Percentiles rank a stretch among this genome's conserved stretches.
Evolutionary conservation across 2,329 filamentous ascomycete species (phyloP).

Genomic region (Magnaporthales sp.): DNA sequence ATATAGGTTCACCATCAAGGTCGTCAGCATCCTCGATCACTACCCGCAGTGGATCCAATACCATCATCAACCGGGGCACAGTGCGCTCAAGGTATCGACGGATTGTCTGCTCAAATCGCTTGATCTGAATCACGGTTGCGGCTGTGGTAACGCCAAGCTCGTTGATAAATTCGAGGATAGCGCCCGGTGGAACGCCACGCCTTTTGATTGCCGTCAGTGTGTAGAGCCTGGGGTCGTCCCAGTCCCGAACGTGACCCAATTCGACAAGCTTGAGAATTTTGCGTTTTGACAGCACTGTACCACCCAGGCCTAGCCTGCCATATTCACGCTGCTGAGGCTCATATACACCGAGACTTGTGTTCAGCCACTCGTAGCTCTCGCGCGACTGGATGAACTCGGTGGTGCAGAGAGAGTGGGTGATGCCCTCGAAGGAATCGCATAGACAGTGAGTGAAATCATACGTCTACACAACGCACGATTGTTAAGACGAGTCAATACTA

Average conservation of each 20-base stretch:
- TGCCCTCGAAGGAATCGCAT: conserved; percentile 84
- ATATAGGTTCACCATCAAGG: conserved; percentile 50
- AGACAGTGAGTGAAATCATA: conserved; percentile 91
- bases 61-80: conserved; percentile 81
- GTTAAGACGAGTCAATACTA: background rate
- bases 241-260: conserved; percentile 69
- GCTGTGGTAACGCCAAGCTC: conserved; percentile 86
- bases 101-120: conserved; percentile 77
- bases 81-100: conserved; percentile 80
- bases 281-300: conserved; percentile 82
- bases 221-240: conserved; percentile 87
- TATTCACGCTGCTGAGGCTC: conserved; percentile 92
- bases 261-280: conserved; percentile 73
- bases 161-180: conserved; percentile 81
- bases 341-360: conserved; percentile 73
- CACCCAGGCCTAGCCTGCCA: conserved; percentile 60
- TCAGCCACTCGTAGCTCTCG: conserved; percentile 83
- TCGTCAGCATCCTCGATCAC: conserved; percentile 72
- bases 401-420: conserved; percentile 88
- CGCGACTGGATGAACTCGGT: conserved; percentile 82
- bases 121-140: conserved; percentile 68
- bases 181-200: conserved; percentile 78
- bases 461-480: conserved; percentile 31
- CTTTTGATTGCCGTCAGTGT: conserved; percentile 78
- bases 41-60: conserved; percentile 77